Percentiles rank a stretch among this genome's conserved stretches.
phyloP scores from a whole-genome alignment of 2,329 filamentous ascomycete species.

The Paecilomyces formosus region DNA sequence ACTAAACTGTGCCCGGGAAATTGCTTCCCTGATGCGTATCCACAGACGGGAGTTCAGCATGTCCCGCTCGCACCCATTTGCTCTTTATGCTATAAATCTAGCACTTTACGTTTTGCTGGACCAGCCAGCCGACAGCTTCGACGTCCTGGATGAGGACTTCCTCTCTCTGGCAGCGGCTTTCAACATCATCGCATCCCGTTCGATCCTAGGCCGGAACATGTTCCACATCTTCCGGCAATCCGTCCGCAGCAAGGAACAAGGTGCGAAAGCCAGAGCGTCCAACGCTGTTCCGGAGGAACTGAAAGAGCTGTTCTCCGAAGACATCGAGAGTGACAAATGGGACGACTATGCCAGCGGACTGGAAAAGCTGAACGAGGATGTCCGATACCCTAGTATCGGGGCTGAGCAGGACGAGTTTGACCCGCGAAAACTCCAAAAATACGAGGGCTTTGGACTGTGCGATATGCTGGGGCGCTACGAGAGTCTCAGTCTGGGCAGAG shows the following conservation, averaged over 20 bases:
- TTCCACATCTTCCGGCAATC: slow-evolving; percentile 30
- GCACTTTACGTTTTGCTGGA: slow-evolving; percentile 28
- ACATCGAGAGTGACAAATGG: slow-evolving; percentile 12
- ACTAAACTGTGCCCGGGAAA: slow-evolving; percentile 22
- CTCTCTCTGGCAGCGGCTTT: slow-evolving; percentile 26
- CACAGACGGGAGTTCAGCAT: slow-evolving; percentile 27
- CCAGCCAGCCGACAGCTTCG: slow-evolving; percentile 13
- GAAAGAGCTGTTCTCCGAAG: slow-evolving; percentile 25
- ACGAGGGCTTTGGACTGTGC: slow-evolving; percentile 20
- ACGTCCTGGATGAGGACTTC: slow-evolving; percentile 28
- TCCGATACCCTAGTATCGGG: not conserved
- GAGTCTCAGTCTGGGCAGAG: slow-evolving; percentile 29
- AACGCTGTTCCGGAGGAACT: slow-evolving; percentile 20
- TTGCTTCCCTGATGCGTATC: slow-evolving; percentile 20
- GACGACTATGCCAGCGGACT: slow-evolving; percentile 19
- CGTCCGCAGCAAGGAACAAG: slow-evolving; percentile 22
- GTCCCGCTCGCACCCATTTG: slow-evolving; percentile 27
- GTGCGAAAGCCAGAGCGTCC: slow-evolving; percentile 9
- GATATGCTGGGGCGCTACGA: slow-evolving; percentile 34
- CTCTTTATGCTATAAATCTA: slow-evolving; percentile 31
- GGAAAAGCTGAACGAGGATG: not conserved
- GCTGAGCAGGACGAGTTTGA: slow-evolving; percentile 2
- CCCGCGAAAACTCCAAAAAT: slow-evolving; percentile 15
- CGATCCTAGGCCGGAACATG: slow-evolving; percentile 23
- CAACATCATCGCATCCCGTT: slow-evolving; percentile 24